A percentile compares a stretch with the other conserved stretches of the same genome.
Conservation (phyloP, 225 moss, liverwort and hornwort genomes). For the Polytrichum commune region DNA sequence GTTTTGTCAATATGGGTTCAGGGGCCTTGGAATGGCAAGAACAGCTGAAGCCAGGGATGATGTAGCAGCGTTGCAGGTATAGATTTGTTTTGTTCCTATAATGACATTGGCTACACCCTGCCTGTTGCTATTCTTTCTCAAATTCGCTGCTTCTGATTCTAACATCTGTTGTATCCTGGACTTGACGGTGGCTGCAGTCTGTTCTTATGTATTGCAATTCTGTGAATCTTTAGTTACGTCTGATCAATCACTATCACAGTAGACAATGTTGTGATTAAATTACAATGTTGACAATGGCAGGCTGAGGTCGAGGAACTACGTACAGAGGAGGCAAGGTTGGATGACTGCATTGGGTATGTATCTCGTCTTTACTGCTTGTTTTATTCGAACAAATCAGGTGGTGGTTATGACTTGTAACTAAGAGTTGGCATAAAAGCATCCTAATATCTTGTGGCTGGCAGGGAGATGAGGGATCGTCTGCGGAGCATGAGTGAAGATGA, state of each 20-base stretch:
- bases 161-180: neutral
- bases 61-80: slow-evolving; percentile 43
- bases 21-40: slow-evolving; percentile 46
- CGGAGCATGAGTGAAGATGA: slow-evolving; percentile 44
- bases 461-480: slow-evolving; percentile 53
- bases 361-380: neutral
- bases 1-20: slow-evolving; percentile 6
- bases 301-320: slow-evolving; percentile 44
- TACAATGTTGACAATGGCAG: slow-evolving; percentile 15
- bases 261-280: neutral
- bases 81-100: neutral
- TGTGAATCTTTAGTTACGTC: no score
- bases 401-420: neutral
- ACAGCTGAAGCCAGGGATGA: slow-evolving; percentile 47
- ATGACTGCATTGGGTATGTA: slow-evolving; percentile 45
- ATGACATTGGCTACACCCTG: neutral
- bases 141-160: neutral
- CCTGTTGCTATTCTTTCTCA: neutral
- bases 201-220: neutral
- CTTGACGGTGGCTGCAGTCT: neutral
- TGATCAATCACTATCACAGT: no score
- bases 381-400: neutral
- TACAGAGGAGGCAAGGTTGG: slow-evolving; percentile 41
- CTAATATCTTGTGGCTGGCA: slow-evolving; percentile 5
- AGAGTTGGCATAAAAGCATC: neutral